phyloP scores from a whole-genome alignment of 345 rosid genomes.

The Abelmoschus esculentus region DNA sequence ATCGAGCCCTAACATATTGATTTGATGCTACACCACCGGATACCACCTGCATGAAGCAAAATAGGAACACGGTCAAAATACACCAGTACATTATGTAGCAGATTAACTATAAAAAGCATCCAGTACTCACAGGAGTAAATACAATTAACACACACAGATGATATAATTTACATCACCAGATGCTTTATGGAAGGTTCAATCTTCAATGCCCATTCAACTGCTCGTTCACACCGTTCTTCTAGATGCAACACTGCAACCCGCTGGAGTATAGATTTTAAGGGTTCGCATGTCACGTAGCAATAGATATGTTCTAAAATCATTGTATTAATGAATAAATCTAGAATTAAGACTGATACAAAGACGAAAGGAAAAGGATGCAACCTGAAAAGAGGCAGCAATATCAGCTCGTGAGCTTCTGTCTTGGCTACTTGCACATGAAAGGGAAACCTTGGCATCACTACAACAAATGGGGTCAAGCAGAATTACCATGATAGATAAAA shows the following conservation, averaged over 20 bases:
- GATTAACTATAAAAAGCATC: conserved; percentile 1
- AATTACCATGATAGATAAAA: background rate
- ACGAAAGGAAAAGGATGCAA: conserved; percentile 12
- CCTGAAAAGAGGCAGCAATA: conserved; percentile 97
- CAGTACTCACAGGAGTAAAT: conserved; percentile 8
- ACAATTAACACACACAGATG: background rate
- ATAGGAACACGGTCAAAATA: conserved; percentile 6
- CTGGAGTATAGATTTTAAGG: conserved; percentile 30
- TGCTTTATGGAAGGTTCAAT: conserved; percentile 74
- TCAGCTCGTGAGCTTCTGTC: conserved; percentile 83
- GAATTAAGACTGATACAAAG: background rate
- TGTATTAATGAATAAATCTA: background rate
- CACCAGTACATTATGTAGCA: background rate
- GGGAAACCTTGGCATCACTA: conserved; percentile 57
- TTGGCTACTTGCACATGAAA: conserved; percentile 55
- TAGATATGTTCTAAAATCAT: background rate
- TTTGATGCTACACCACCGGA: conserved; percentile 98
- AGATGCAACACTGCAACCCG: conserved; percentile 90
- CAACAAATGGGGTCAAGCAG: background rate
- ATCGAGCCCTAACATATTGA: conserved; percentile 61
- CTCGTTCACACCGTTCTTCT: conserved; percentile 90
- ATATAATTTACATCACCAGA: conserved; percentile 40
- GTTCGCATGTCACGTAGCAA: background rate
- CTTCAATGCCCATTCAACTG: conserved; percentile 81
- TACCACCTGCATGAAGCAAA: conserved; percentile 53